These are phyloP conservation scores for Collybia mongolica DNA, from an alignment of 768 basidiomycete genomes.

Conservation along the genomic window DNA sequence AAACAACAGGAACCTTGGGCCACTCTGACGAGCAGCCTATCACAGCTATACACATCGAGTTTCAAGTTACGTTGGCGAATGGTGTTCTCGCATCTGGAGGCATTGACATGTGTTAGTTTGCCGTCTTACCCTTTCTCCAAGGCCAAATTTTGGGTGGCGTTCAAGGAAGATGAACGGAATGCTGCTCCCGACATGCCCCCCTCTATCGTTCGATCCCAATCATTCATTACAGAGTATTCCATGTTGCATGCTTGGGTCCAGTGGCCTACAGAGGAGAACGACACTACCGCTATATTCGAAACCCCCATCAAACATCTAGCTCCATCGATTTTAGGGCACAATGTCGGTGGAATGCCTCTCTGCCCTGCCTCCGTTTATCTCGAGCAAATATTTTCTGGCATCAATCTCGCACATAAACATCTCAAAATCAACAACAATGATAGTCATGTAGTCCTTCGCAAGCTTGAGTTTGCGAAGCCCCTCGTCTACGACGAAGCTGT, in stretches of 20 bases:
- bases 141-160: constrained; percentile 57
- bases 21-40: constrained; percentile 43
- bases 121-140: constrained; percentile 65
- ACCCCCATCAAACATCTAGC: constrained; percentile 46
- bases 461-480: constrained; percentile 50
- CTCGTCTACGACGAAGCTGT: constrained; percentile 43
- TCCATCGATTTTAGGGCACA: constrained; percentile 51
- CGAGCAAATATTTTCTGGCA: constrained; percentile 51
- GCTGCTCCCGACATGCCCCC: not conserved
- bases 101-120: constrained; percentile 44
- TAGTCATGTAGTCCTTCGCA: constrained; percentile 36
- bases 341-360: constrained; percentile 51
- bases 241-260: constrained; percentile 43
- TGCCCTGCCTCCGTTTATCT: constrained; percentile 70
- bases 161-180: constrained; percentile 23
- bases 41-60: constrained; percentile 44
- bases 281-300: constrained; percentile 46
- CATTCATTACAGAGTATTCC: constrained; percentile 23
- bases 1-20: constrained; percentile 42
- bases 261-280: constrained; percentile 34
- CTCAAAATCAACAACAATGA: constrained; percentile 22
- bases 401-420: constrained; percentile 33
- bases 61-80: constrained; percentile 51
- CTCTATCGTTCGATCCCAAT: not conserved
- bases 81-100: constrained; percentile 45